A percentile compares a stretch with the other conserved stretches of the same genome.
These are phyloP conservation scores for Agroathelia rolfsii DNA, from an alignment of 1,284 basidiomycete species.

Conservation along the genomic window DNA sequence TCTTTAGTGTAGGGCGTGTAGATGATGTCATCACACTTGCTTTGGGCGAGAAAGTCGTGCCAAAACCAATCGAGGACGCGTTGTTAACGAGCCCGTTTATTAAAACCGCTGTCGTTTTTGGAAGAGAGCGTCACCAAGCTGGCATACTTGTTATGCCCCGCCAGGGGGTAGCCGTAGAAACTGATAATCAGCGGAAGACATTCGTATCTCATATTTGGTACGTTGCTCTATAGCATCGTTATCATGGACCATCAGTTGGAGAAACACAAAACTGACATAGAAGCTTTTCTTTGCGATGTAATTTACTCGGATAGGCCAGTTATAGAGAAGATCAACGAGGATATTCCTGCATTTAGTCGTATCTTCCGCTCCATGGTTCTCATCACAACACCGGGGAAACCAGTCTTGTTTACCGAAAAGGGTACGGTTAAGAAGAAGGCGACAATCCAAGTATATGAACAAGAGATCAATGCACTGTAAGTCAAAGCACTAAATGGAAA, in stretches of 20 bases:
- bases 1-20: constrained; percentile 6
- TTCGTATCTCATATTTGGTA: no score
- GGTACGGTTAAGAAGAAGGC: constrained; percentile 20
- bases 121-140: constrained; percentile 13
- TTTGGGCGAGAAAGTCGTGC: constrained; percentile 8
- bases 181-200: constrained; percentile 12
- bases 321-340: constrained; percentile 23
- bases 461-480: constrained; percentile 19
- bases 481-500: constrained; percentile 2
- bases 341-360: constrained; percentile 21
- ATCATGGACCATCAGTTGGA: no score
- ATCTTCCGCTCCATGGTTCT: constrained; percentile 25
- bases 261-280: no score
- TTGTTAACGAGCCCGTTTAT: constrained; percentile 9
- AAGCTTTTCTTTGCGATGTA: no score
- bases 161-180: constrained; percentile 14
- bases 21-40: constrained; percentile 9
- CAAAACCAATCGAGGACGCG: constrained; percentile 5
- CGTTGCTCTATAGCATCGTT: no score
- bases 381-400: constrained; percentile 16
- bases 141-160: constrained; percentile 19
- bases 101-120: constrained; percentile 16
- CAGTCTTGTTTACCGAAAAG: constrained; percentile 18
- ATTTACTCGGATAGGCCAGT: constrained; percentile 16
- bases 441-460: constrained; percentile 16